Conservation (phyloP, 306 rosid species). For the Vigna angularis region DNA sequence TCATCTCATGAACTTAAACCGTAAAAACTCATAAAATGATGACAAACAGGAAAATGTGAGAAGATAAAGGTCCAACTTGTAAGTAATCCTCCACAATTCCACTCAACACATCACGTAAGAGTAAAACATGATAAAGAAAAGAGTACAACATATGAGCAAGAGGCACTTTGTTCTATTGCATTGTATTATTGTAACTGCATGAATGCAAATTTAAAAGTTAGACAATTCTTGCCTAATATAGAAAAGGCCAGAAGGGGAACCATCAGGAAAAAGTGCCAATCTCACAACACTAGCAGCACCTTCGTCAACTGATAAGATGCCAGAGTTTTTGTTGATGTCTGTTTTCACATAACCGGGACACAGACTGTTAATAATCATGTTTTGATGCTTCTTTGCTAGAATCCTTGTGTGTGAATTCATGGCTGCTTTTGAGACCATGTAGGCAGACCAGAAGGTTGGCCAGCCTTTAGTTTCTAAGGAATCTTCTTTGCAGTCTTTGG, state of each 20-base stretch:
- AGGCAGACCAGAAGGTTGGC: slow-evolving; percentile 25
- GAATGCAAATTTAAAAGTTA: slow-evolving; percentile 10
- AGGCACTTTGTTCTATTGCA: background rate
- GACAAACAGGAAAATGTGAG: no score
- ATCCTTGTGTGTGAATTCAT: slow-evolving; percentile 50
- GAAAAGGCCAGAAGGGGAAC: slow-evolving; percentile 46
- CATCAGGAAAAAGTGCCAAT: slow-evolving; percentile 40
- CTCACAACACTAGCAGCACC: slow-evolving; percentile 47
- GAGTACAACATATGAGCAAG: background rate
- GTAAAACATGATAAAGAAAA: background rate
- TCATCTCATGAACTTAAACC: no score
- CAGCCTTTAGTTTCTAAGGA: slow-evolving; percentile 43
- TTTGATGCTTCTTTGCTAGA: slow-evolving; percentile 41
- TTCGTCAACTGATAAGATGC: slow-evolving; percentile 36
- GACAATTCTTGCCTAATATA: slow-evolving; percentile 5
- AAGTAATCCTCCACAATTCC: background rate
- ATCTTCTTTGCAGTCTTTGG: slow-evolving; percentile 46
- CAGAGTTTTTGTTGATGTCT: slow-evolving; percentile 37
- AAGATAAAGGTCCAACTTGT: no score
- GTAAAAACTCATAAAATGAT: no score
- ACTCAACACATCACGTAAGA: background rate
- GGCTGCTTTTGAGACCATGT: slow-evolving; percentile 47
- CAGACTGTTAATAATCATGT: slow-evolving; percentile 36
- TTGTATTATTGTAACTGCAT: background rate
- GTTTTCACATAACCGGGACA: slow-evolving; percentile 55